Evolutionary conservation across 257 asterid species (phyloP), one percentile per base, ranked within the genome.

Genomic region (Mentha longifolia): DNA sequence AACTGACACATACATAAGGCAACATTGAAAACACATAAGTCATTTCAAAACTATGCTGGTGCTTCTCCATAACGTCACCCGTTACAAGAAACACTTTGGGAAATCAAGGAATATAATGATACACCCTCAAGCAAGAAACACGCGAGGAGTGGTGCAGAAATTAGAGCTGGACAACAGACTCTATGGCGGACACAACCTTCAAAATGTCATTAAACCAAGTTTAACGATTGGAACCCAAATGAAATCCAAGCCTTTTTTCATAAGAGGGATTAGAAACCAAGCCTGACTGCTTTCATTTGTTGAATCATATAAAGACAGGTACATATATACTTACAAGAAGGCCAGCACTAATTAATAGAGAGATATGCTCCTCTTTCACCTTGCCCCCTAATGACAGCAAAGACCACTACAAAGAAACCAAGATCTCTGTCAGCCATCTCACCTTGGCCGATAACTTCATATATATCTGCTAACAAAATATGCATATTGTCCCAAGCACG

Each of bases 331-430:
- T 92, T 79, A 95, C 98, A 79, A 95, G 82, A 76, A 95, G 87
- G 50, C 99, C 98, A 64, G 96, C 92, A 73, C 79, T 89, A 73
- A 95, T 89, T 71, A 95, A 83, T 70, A 79, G 88, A 74, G 99
- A 85, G 74, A 94, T 82, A 74, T 88, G 91, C 10, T 89, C 92
- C 76, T 95, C 99, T 82, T 85, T 82, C 87, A 92, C 98, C 85
- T 82, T 87, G 74, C 99, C 99, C 28, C 89, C 96, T 78, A 81
- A 69, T 0, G 97, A 88, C 42, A 95, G 89, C 80, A 89, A 89
- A n/a, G 90, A 82, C 58, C 82, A 78, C 99, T 95, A 87, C 81
- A 85, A 76, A 71, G 58, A 71, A 78, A 77, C 71, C 72, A 67
- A 51, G 47, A 56, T 55, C 60, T 13, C 43, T 19, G 72, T 77